phyloP scores from a whole-genome alignment of 2,329 filamentous ascomycete species.

The Penicillium sp. region DNA sequence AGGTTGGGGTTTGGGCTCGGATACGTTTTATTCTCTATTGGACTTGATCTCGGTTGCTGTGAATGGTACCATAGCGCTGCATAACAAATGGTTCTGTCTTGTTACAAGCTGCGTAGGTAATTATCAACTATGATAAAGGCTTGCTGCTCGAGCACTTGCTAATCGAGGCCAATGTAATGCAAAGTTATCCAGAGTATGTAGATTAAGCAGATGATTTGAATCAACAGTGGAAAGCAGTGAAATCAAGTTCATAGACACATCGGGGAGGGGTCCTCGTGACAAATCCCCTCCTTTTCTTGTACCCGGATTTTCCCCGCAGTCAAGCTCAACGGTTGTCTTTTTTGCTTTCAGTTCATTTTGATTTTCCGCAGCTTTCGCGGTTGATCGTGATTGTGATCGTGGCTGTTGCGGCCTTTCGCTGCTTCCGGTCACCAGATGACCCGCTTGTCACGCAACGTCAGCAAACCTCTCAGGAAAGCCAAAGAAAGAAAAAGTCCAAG shows the following conservation, averaged over 20 bases:
- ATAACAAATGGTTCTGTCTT: neutral
- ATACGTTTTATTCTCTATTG: neutral
- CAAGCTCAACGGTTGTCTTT: neutral
- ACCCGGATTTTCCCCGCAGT: constrained; percentile 12
- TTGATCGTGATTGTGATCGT: neutral
- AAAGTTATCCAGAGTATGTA: no score
- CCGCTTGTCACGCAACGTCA: constrained; percentile 22
- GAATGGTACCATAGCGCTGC: neutral
- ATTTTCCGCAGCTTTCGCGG: neutral
- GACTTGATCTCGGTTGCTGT: neutral
- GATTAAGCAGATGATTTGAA: no score
- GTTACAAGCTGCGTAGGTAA: neutral
- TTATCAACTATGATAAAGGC: neutral
- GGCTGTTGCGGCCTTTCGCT: constrained; percentile 11
- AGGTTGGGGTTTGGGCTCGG: neutral
- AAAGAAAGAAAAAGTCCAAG: no score
- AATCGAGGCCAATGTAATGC: no score
- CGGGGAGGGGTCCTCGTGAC: constrained; percentile 18
- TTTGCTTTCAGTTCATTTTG: no score
- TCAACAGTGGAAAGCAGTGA: no score
- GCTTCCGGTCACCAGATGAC: constrained; percentile 22
- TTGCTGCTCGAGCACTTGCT: neutral
- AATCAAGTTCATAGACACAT: neutral
- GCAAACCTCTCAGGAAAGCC: constrained; percentile 1
- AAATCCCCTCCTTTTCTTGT: constrained; percentile 7